Base-by-base conservation (phyloP, 1,284 basidiomycete genomes). In the Naganishia liquefaciens region DNA sequence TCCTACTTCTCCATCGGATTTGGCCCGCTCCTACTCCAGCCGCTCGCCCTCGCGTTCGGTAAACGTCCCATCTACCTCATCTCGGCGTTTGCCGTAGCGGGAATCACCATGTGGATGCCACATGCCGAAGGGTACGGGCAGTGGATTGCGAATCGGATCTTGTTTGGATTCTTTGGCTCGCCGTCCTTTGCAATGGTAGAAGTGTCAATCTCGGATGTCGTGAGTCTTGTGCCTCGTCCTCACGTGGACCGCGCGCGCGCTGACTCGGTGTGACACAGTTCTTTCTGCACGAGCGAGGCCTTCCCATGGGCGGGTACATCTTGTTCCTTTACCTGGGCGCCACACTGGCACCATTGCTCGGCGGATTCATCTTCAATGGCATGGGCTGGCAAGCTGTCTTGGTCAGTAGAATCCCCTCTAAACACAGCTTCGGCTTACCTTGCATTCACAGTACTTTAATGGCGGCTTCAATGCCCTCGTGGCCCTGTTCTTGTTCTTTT, bases 271-370 rank as follows among this genome's bases (percentile, higher is more conserved):
- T 49, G n/a, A 17, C 9, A 2, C 63, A 72, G 71, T 71, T 69
- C 64, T 73, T 73, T 55, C 62, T 69, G 50, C 72, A 73, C 47
- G 72, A 73, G 62, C 65, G 72, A 19, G 68, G 66, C 5, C 66
- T 68, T 15, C 68, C 68, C 1, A 61, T 73, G 15, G 70, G 70
- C 17, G 37, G 70, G n/a, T 72, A 71, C 65, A 65, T 69, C 27
- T 62, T 68, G 1, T 61, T 67, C 5, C 65, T 70, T 1, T 73
- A 69, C 64, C 65, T 68, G 6, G 68, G 69, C 13, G 70, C 69
- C 1, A 62, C 67, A 39, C 39, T 71, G 6, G 70, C 70, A 0
- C 71, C 72, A 25, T 52, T 72, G 0, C 23, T 71, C 9, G 66
- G 68, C 10, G 72, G 72, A 1, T 74, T 69, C 60, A 70, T 74